Base-by-base conservation (phyloP, 139 green algal genomes). In the Picochlorum costavermella region DNA sequence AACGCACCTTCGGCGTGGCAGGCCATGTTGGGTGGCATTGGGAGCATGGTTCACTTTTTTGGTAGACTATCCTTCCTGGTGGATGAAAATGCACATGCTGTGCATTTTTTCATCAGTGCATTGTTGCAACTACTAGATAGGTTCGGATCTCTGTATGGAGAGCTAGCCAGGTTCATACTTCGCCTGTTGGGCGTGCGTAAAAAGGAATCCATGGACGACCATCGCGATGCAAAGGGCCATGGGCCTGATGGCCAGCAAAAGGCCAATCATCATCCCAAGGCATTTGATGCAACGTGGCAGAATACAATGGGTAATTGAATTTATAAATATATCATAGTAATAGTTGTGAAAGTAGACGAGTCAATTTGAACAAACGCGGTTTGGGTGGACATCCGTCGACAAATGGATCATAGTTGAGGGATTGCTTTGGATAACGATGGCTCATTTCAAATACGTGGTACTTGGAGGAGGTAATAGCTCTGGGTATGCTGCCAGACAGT, bases 81-180 rank as follows among this genome's bases (percentile, higher is more conserved):
- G 36, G 93, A 98, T 72, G 91, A 99, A 65, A 99, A 98, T 68
- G 87, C 93, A 29, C 89, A 97, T 61, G 94, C 94, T 4, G 75
- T 99, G 16, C 92, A 99, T 76, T 98, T 99, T 73, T 98, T 99
- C 77, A 91, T 99, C 30, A 86, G 76, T 0, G 90, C 90, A 2
- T 67, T 99, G 60, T 78, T 99, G 58, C 85, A 96, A 81, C 83
- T 99, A 31, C 72, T 96, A 33, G 94, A 99, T 72, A 76, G 90
- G 3, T 83, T 84, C 6, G 92, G 94, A 3, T 88, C 81, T 1
- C 63, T 99, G 20, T 99, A 98, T 68, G 88, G 83, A 1, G 94
- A 99, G 78, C 65, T 98, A 2, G 89, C 89, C 0, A 75, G 93
- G 16, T 97, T 96, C 61, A 72, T 97, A 5, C 80, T 98, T 62